Base-by-base conservation (phyloP, 805 yeast species). In the Yamadazyma tumulicola region DNA sequence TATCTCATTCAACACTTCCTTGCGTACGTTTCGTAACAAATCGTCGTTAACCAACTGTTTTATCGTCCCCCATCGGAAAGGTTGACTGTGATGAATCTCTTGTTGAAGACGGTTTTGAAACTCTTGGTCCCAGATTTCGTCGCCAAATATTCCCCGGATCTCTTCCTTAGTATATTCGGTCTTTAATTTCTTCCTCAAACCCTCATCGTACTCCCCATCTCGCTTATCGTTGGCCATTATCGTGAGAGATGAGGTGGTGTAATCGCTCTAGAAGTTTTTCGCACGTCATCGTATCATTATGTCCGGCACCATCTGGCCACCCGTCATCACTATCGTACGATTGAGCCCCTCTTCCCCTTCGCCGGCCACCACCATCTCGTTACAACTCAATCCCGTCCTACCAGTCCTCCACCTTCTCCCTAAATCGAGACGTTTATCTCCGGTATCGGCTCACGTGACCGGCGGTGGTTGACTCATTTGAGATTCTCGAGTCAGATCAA, bases 1-100 rank as follows among this genome's bases (percentile, higher is more conserved):
- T 42, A 93, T 81, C 51, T 88, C 83, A 2, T 70, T 62, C 45
- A 85, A 73, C 17, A 94, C 88, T 57, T 93, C 98, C 38, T 76
- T 75, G 32, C 97, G 74, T 1, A 94, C 97, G 19, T 74, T 72
- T 42, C 93, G 67, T 35, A 93, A 62, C 24, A 94, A 61, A 1
- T 78, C 75, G 45, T 91, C 95, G 53, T 89, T 77, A 26, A 93
- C 70, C 30, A 93, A 64, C 21, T 79, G 73, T 15, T 66, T 69
- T 31, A 93, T 82, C 10, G 88, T 79, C 2, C 97, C 97, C 89
- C 97, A 91, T 52, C 77, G 72, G 55, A 83, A 93, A 1, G 98
- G 98, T 43, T 75, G 68, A 2, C 94, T 77, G 6, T 63, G 59
- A 1, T 60, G 44, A 23, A 88, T 75, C 19, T 61, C 57, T 2